These are phyloP conservation scores for Cydonia oblonga DNA, from an alignment of 331 rosid genomes.

Conservation along the genomic window DNA sequence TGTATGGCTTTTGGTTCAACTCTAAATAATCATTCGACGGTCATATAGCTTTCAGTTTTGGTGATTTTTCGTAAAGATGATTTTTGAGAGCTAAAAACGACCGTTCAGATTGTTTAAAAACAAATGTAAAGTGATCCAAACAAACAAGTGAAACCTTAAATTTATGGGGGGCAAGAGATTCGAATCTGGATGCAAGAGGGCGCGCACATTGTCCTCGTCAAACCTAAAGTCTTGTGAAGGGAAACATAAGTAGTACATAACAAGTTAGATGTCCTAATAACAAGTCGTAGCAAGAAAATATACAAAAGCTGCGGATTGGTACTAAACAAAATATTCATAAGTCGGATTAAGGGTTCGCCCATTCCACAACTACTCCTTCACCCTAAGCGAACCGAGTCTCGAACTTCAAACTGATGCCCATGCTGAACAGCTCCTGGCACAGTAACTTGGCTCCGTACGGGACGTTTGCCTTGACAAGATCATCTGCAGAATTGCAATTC, in stretches of 20 bases:
- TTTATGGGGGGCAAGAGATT: too few species aligned
- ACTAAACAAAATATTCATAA: background rate
- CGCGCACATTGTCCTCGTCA: too few species aligned
- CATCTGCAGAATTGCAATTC: constrained; percentile 58
- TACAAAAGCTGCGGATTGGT: background rate
- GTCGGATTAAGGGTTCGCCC: background rate
- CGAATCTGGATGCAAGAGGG: too few species aligned
- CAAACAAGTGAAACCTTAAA: too few species aligned
- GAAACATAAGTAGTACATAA: background rate
- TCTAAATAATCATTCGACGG: background rate
- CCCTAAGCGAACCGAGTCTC: constrained; percentile 56
- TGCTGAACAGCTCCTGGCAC: constrained; percentile 91
- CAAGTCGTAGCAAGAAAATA: background rate
- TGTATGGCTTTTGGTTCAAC: background rate
- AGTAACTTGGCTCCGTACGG: constrained; percentile 86
- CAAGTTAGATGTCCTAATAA: background rate
- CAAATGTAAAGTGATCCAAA: too few species aligned
- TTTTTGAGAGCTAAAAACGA: too few species aligned
- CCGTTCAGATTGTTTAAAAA: too few species aligned
- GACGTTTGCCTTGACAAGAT: constrained; percentile 58
- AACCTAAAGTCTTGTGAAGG: background rate
- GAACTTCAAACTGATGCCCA: constrained; percentile 82
- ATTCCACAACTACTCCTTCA: background rate
- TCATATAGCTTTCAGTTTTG: too few species aligned
- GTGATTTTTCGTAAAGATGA: too few species aligned